Conservation (phyloP, 1,284 basidiomycete genomes). For the Cutaneotrichosporon sp. region DNA sequence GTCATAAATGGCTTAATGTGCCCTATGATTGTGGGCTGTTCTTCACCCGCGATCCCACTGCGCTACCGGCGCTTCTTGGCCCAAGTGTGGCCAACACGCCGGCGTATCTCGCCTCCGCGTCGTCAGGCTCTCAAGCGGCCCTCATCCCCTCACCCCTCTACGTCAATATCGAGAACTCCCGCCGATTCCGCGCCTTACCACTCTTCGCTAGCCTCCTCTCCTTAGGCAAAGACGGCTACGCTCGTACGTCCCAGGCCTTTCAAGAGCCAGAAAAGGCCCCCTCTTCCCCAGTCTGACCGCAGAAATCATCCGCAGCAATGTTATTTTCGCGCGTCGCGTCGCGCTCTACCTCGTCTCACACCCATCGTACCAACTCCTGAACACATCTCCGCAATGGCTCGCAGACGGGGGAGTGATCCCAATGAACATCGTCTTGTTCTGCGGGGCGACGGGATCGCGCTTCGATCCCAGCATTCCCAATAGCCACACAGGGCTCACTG, state of each 20-base stretch:
- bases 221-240: constrained; percentile 50
- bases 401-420: constrained; percentile 29
- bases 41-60: constrained; percentile 42
- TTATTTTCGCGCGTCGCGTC: constrained; percentile 47
- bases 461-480: constrained; percentile 21
- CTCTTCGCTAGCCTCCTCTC: constrained; percentile 51
- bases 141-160: constrained; percentile 42
- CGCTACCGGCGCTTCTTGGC: constrained; percentile 48
- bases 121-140: constrained; percentile 4
- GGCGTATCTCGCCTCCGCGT: constrained; percentile 45
- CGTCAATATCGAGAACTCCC: constrained; percentile 52
- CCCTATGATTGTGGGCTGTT: constrained; percentile 55
- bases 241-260: constrained; percentile 21
- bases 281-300: neutral
- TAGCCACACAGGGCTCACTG: constrained; percentile 29
- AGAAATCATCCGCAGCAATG: constrained; percentile 49
- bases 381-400: constrained; percentile 23
- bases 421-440: constrained; percentile 53
- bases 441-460: constrained; percentile 27
- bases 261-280: neutral
- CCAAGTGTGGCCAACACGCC: constrained; percentile 48
- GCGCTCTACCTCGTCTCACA: constrained; percentile 38
- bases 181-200: constrained; percentile 53
- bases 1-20: constrained; percentile 51
- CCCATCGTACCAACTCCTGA: constrained; percentile 46